Conservation (phyloP, 2,329 filamentous ascomycete genomes). For the Fusarium penzigii region DNA sequence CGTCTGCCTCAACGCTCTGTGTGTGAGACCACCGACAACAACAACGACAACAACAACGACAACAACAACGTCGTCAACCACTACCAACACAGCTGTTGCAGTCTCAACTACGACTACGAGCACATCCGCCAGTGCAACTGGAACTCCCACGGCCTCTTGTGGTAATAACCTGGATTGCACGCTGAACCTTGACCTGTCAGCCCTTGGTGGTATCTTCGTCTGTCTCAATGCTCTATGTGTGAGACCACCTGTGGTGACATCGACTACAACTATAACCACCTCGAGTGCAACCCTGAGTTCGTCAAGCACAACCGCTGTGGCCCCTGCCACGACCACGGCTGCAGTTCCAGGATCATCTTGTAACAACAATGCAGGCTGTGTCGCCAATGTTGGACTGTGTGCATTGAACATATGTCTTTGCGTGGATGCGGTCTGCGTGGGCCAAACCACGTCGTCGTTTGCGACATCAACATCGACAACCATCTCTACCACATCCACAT, state of each 20-base stretch:
- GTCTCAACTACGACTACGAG: no score
- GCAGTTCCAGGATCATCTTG: background rate
- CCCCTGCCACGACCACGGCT: background rate
- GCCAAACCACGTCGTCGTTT: background rate
- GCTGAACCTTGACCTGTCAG: no score
- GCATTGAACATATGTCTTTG: background rate
- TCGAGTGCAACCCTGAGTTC: background rate
- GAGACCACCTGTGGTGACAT: background rate
- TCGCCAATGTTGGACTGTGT: background rate
- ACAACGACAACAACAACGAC: no score
- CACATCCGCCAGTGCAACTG: no score
- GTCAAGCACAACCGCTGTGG: background rate
- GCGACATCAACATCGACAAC: background rate
- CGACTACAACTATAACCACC: background rate
- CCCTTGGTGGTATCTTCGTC: background rate
- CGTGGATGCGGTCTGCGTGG: background rate
- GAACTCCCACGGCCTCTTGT: no score
- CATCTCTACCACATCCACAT: background rate
- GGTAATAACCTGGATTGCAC: no score
- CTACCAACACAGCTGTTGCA: no score
- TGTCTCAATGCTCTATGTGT: background rate
- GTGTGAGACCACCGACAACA: no score
- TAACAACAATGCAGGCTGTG: background rate
- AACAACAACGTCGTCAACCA: no score
- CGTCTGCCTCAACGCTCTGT: no score